Evolutionary conservation across 352 stramenopile genomes (phyloP).

Genomic region (Globisporangium rhizosaccharum): DNA sequence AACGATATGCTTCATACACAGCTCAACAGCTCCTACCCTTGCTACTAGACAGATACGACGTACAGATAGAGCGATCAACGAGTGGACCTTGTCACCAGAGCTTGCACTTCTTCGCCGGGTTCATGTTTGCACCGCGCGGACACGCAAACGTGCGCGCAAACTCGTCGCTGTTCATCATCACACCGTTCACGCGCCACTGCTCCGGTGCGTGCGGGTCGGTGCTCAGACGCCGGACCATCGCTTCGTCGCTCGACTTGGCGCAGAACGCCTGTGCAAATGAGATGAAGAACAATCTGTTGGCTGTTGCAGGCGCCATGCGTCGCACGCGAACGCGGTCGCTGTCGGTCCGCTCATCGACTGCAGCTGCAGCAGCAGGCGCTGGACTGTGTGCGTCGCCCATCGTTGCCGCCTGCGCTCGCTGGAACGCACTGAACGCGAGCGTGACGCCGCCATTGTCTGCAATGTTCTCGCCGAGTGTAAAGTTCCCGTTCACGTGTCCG

Average conservation of each 20-base stretch:
- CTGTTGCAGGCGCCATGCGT: slow-evolving; percentile 11
- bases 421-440: slow-evolving; percentile 60
- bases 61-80: not conserved
- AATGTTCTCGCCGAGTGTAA: slow-evolving; percentile 80
- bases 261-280: slow-evolving; percentile 77
- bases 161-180: slow-evolving; percentile 70
- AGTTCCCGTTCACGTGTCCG: slow-evolving; percentile 71
- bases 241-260: slow-evolving; percentile 51
- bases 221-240: slow-evolving; percentile 38
- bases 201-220: slow-evolving; percentile 63
- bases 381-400: not conserved
- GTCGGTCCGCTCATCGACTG: slow-evolving; percentile 10
- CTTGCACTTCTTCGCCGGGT: slow-evolving; percentile 58
- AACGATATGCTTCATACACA: too few relatives aligned
- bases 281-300: slow-evolving; percentile 71
- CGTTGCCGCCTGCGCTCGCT: slow-evolving; percentile 12
- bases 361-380: not conserved
- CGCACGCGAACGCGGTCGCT: slow-evolving; percentile 9
- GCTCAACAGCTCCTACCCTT: not conserved
- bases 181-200: slow-evolving; percentile 73
- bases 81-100: slow-evolving; percentile 46
- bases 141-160: slow-evolving; percentile 64
- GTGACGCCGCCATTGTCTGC: slow-evolving; percentile 80
- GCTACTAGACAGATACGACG: not conserved
- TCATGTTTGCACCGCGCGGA: slow-evolving; percentile 49